phyloP scores from a whole-genome alignment of 2,329 filamentous ascomycete genomes.

The Fusarium devonianum region DNA sequence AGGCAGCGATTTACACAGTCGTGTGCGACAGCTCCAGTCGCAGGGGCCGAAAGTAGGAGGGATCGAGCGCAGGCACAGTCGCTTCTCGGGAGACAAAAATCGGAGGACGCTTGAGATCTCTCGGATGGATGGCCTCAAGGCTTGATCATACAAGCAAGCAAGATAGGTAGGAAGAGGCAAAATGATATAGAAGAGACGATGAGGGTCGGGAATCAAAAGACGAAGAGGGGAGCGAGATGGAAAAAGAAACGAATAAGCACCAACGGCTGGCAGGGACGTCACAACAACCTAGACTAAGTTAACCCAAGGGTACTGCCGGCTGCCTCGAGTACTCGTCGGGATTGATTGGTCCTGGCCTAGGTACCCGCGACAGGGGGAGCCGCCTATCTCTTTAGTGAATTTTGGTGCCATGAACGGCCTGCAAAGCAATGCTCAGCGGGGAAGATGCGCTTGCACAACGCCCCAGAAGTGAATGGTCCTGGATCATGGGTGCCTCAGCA shows the following conservation, averaged over 20 bases:
- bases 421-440: conserved; percentile 12
- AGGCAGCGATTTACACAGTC: conserved; percentile 4
- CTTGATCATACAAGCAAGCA: conserved; percentile 2
- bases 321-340: conserved; percentile 9
- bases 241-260: conserved; percentile 35
- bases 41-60: conserved; percentile 15
- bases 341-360: too few species aligned
- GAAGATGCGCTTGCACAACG: conserved; percentile 10
- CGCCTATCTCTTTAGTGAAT: conserved; percentile 4
- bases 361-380: conserved; percentile 17
- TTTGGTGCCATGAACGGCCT: conserved; percentile 18
- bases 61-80: conserved; percentile 13
- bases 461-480: conserved; percentile 3
- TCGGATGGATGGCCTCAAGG: conserved; percentile 12
- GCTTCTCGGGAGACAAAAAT: conserved; percentile 21
- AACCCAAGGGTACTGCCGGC: too few species aligned
- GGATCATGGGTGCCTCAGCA: conserved; percentile 40
- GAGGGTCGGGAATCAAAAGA: conserved; percentile 19
- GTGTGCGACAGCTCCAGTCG: conserved; percentile 21
- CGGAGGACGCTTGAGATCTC: conserved; percentile 12
- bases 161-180: conserved; percentile 4
- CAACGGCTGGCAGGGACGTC: conserved; percentile 28
- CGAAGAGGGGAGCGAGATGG: conserved; percentile 23
- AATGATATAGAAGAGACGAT: conserved; percentile 13
- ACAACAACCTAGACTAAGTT: too few species aligned